Evolutionary conservation across 345 rosid species (phyloP), one percentile per base, ranked within the genome.

Genomic region (Dipteronia dyeriana): DNA sequence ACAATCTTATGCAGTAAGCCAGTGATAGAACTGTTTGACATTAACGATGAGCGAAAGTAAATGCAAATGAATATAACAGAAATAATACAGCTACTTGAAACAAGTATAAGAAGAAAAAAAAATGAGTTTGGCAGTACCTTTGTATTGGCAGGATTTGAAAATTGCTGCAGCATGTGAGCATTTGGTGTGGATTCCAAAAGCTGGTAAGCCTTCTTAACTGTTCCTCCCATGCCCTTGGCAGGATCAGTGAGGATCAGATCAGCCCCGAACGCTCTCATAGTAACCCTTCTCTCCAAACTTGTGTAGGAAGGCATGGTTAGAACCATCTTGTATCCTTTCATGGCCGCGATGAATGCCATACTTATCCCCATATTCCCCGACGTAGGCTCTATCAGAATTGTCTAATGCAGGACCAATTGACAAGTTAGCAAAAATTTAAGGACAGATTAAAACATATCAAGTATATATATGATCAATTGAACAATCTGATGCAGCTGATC

Each of bases 301-400:
- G 98, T 96, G 84, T 94, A 96, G 39, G 99, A 96, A 17, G 99
- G 99, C 99, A 96, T 96, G 6, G 99, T 94, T 54, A 96, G 88
- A 70, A 90, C 82, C 88, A 92, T 94, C 83, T 82, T 92, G 76
- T 96, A 96, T 9, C 99, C 99, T 90, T 86, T 92, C 86, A 94
- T 49, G 65, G 98, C 93, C 3, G 99, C 99, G 22, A 96, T 91
- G 66, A 96, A 96, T 9, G 99, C 97, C 98, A 94, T 77, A 79
- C 98, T 96, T 59, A 94, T 96, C 68, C 98, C 98, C 98, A 92
- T 96, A 79, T 94, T 96, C 56, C 99, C 99, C 1, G 99, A 94
- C 5, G 99, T 96, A 0, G 99, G 98, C 86, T 96, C 99, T 76
- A 96, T 92, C 86, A 96, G 82, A 51, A 85, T 88, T 2, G 99